Percentiles rank a stretch among this genome's conserved stretches.
Conservation (phyloP, 257 asterid genomes). For the Echium plantagineum region DNA sequence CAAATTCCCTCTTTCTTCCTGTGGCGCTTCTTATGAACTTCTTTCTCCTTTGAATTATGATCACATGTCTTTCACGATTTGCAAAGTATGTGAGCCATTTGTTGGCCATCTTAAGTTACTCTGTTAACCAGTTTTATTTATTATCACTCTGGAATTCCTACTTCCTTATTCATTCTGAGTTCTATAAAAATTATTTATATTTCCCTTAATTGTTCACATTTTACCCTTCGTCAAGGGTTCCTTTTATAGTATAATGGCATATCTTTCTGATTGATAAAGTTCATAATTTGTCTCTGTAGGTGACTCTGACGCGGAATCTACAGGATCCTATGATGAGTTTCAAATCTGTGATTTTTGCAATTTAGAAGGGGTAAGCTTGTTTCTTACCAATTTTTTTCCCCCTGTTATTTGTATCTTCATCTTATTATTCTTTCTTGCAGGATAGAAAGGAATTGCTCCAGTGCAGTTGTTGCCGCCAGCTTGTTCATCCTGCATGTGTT, state of each 20-base stretch:
- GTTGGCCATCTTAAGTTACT: background rate
- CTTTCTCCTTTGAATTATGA: no score
- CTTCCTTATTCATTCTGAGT: background rate
- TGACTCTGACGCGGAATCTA: conserved; percentile 49
- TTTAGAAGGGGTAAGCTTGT: conserved; percentile 62
- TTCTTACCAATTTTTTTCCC: conserved; percentile 3
- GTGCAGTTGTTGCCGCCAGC: conserved; percentile 82
- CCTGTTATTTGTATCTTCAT: conserved; percentile 1
- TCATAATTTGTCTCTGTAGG: conserved; percentile 38
- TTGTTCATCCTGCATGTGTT: conserved; percentile 70
- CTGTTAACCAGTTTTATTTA: background rate
- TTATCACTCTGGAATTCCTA: background rate
- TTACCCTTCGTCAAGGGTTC: background rate
- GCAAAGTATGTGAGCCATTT: background rate
- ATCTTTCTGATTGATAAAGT: conserved; percentile 4
- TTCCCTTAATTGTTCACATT: background rate
- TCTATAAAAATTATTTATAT: background rate
- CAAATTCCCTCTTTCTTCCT: background rate
- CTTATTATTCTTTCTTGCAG: conserved; percentile 27
- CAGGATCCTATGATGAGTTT: conserved; percentile 86
- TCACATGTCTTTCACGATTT: background rate
- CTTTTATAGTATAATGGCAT: background rate
- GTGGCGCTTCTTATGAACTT: background rate
- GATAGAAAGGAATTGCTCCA: conserved; percentile 90
- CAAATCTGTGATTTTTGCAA: conserved; percentile 85